These are phyloP conservation scores for Alisma plantagoaquatica DNA, from an alignment of 106 monocot species.

Conservation along the genomic window DNA sequence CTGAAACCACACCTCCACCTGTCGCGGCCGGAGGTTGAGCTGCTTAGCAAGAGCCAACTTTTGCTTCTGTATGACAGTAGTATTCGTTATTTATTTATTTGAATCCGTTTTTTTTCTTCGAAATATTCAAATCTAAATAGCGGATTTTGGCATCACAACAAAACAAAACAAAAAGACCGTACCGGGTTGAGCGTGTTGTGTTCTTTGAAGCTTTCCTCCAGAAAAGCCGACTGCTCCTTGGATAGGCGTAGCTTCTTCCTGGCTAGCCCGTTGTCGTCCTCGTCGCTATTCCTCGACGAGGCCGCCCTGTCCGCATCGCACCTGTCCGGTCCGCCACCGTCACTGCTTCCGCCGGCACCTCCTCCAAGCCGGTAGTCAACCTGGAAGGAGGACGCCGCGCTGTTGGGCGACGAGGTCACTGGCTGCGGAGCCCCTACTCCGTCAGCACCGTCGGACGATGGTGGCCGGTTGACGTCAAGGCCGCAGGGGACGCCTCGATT, in stretches of 20 bases:
- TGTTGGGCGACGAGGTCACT: constrained; percentile 41
- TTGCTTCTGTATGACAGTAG: constrained; percentile 32
- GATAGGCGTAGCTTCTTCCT: constrained; percentile 82
- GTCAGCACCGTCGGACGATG: constrained; percentile 21
- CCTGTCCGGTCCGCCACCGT: neutral
- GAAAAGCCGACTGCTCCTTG: constrained; percentile 70
- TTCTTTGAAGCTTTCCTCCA: constrained; percentile 81
- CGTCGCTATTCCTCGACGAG: constrained; percentile 55
- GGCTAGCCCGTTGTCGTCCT: constrained; percentile 51
- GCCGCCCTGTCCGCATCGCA: constrained; percentile 24
- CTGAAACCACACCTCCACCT: constrained; percentile 75
- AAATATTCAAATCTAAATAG: too few species aligned
- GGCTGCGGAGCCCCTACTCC: neutral
- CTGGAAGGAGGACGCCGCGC: constrained; percentile 39
- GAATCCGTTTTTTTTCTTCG: too few species aligned
- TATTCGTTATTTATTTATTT: too few species aligned
- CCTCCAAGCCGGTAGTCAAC: constrained; percentile 23
- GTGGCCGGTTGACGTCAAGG: constrained; percentile 48
- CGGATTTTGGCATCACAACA: too few species aligned
- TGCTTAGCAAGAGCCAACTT: constrained; percentile 60
- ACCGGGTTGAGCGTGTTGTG: constrained; percentile 80
- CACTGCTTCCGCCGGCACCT: constrained; percentile 6
- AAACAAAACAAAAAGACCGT: neutral
- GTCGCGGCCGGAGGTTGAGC: constrained; percentile 52
- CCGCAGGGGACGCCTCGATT: constrained; percentile 11